Conservation (phyloP, 805 yeast species). For the Zygotorulaspora florentina region DNA sequence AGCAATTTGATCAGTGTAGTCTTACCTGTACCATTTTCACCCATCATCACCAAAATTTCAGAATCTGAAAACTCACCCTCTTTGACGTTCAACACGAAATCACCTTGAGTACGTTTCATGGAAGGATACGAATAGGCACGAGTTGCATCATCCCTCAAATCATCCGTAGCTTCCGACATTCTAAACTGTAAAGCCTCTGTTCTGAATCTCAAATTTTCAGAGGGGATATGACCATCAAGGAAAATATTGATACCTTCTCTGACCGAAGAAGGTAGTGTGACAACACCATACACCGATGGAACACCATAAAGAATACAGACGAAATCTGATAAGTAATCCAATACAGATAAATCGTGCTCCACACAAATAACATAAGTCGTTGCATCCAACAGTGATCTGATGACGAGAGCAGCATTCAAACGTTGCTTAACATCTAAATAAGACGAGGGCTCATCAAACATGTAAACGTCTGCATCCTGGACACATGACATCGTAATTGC, state of each 20-base stretch:
- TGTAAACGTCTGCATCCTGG: conserved; percentile 90
- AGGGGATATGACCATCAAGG: conserved; percentile 95
- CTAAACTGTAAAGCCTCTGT: conserved; percentile 92
- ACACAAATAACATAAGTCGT: conserved; percentile 89
- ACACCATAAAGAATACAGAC: conserved; percentile 97
- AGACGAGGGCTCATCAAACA: conserved; percentile 99
- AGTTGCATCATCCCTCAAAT: conserved; percentile 68
- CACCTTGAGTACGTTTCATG: conserved; percentile 92
- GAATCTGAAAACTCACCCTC: conserved; percentile 92
- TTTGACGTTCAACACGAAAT: conserved; percentile 78
- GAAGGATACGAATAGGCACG: conserved; percentile 72
- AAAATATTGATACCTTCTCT: conserved; percentile 99
- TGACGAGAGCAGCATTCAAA: conserved; percentile 92
- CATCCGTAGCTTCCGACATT: conserved; percentile 84
- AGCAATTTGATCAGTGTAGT: conserved; percentile 93
- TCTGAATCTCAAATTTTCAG: conserved; percentile 96
- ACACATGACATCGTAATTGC: conserved; percentile 97
- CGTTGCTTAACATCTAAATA: conserved; percentile 98
- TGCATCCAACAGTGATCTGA: conserved; percentile 75
- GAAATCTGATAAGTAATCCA: conserved; percentile 94
- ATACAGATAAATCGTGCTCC: conserved; percentile 96
- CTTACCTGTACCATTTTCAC: conserved; percentile 99
- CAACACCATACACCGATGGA: conserved; percentile 98
- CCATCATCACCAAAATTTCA: conserved; percentile 98
- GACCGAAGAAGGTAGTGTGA: conserved; percentile 91